Conservation (phyloP, 2,329 filamentous ascomycete genomes). For the Orbilia ellipsospora region DNA sequence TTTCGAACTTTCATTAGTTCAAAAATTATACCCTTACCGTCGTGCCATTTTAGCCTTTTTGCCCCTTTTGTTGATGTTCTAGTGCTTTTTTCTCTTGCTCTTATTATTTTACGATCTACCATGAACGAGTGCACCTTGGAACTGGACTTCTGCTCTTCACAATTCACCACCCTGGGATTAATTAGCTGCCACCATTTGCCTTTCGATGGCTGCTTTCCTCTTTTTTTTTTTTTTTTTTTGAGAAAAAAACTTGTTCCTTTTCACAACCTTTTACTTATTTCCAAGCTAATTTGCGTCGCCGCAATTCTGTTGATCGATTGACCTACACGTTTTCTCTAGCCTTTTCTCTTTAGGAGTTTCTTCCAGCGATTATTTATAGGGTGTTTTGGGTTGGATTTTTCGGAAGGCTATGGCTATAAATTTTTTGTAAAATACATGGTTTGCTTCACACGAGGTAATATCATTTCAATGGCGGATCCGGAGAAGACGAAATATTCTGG, state of each 20-base stretch:
- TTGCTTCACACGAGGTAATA: conserved; percentile 39
- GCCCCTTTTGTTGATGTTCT: neutral
- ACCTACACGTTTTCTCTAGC: conserved; percentile 1
- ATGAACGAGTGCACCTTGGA: conserved; percentile 34
- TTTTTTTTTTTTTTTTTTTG: conserved; percentile 6
- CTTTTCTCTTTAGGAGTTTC: conserved; percentile 26
- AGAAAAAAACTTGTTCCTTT: no score
- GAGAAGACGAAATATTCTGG: conserved; percentile 21
- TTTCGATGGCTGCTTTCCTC: neutral
- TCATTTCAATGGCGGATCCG: conserved; percentile 24
- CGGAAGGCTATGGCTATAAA: conserved; percentile 37
- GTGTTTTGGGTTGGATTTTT: conserved; percentile 43
- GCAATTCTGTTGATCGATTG: no score
- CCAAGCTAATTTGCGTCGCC: no score
- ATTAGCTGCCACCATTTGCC: neutral
- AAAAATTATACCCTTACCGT: conserved; percentile 3
- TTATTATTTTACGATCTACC: conserved; percentile 27
- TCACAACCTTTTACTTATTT: neutral
- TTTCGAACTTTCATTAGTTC: conserved; percentile 8
- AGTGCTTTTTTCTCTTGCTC: neutral
- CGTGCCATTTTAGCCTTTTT: neutral
- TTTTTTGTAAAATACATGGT: conserved; percentile 51
- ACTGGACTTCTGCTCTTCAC: conserved; percentile 11
- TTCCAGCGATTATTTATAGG: conserved; percentile 31
- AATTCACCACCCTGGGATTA: conserved; percentile 10